phyloP scores from a whole-genome alignment of 768 basidiomycete genomes.

The Termitomyces sp. region DNA sequence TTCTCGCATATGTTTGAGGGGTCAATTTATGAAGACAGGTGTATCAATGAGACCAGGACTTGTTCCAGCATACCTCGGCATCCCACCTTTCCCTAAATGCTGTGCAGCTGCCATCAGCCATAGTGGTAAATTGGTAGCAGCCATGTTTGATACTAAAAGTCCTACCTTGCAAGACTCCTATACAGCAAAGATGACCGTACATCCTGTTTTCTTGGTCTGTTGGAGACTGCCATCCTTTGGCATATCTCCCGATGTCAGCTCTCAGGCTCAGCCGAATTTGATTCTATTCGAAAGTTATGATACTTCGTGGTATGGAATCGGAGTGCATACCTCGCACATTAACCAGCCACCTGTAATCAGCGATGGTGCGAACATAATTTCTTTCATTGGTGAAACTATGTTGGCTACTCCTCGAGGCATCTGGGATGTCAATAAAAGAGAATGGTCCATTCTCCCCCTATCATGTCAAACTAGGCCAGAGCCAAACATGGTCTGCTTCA shows the following conservation, averaged over 20 bases:
- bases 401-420: conserved; percentile 3
- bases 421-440: not conserved
- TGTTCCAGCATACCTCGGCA: not conserved
- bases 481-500: not conserved
- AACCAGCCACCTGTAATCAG: not conserved
- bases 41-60: not conserved
- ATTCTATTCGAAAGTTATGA: not conserved
- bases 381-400: not conserved
- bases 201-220: not conserved
- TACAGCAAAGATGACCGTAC: too few species aligned
- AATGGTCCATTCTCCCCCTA: not conserved
- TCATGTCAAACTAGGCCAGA: not conserved
- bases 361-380: not conserved
- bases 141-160: not conserved
- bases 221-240: not conserved
- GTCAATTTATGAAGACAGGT: conserved; percentile 2
- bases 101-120: not conserved
- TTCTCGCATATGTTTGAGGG: not conserved
- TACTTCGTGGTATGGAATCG: not conserved
- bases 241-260: not conserved
- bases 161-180: too few species aligned
- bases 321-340: too few species aligned
- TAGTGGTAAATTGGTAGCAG: not conserved
- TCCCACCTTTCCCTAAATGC: not conserved
- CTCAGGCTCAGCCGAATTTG: not conserved